Evolutionary conservation across 805 yeast species (phyloP).

Genomic region (Kockiozyma suomiensis): DNA sequence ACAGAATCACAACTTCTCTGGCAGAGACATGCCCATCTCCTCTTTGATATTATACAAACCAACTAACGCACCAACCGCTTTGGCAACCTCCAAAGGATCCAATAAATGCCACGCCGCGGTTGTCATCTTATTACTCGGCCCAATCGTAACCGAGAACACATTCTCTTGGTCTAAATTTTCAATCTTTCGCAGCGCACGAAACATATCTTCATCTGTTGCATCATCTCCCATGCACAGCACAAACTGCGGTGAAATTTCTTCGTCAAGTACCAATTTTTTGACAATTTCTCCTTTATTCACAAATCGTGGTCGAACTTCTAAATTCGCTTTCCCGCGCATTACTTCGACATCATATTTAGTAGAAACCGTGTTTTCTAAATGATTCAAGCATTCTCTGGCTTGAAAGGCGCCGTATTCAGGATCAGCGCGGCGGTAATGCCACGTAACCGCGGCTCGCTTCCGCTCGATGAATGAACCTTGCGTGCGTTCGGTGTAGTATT

Average conservation of each 20-base stretch:
- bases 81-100: constrained; percentile 82
- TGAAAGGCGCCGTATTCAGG: constrained; percentile 91
- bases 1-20: not conserved
- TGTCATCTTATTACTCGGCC: constrained; percentile 86
- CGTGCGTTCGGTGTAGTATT: constrained; percentile 77
- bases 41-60: constrained; percentile 63
- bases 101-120: constrained; percentile 81
- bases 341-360: constrained; percentile 81
- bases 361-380: constrained; percentile 62
- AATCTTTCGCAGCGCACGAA: constrained; percentile 67
- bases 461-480: constrained; percentile 87
- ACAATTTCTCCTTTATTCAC: constrained; percentile 98
- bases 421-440: constrained; percentile 96
- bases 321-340: constrained; percentile 95
- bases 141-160: constrained; percentile 78
- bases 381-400: constrained; percentile 70
- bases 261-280: constrained; percentile 63
- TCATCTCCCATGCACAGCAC: constrained; percentile 93
- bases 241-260: constrained; percentile 50
- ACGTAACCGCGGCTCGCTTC: constrained; percentile 91
- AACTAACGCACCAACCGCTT: constrained; percentile 74
- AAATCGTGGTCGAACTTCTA: constrained; percentile 94
- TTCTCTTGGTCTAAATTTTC: constrained; percentile 46
- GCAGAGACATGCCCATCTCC: constrained; percentile 21
- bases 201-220: constrained; percentile 97